Conservation (phyloP, 23 red algal species). For the Gracilariopsis chorda region DNA sequence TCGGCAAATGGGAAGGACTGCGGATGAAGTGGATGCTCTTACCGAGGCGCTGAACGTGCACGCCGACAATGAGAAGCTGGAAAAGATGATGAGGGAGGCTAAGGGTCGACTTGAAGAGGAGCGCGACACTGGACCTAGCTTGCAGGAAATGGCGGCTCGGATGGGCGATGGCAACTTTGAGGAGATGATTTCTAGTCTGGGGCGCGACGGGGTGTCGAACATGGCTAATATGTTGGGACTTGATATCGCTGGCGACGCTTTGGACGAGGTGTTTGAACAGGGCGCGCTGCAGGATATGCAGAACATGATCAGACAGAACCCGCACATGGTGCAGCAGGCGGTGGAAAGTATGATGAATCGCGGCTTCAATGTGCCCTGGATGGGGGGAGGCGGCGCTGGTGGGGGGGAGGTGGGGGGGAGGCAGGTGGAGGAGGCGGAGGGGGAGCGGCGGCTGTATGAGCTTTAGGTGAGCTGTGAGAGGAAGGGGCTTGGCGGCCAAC, state of each 20-base stretch:
- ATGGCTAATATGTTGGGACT: constrained; percentile 24
- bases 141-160: neutral
- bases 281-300: constrained; percentile 30
- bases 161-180: neutral
- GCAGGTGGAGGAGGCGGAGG: neutral
- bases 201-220: constrained; percentile 1
- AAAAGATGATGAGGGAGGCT: neutral
- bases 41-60: constrained; percentile 33
- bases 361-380: neutral
- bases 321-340: constrained; percentile 25
- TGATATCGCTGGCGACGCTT: neutral
- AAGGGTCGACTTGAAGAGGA: neutral
- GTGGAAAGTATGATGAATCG: constrained; percentile 2
- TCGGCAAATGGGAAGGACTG: constrained; percentile 54
- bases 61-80: constrained; percentile 6
- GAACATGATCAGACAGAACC: neutral
- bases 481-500: too few relatives aligned
- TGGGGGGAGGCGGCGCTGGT: neutral
- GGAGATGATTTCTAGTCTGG: constrained; percentile 10
- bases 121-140: neutral
- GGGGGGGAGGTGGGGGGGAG: neutral
- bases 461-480: too few relatives aligned
- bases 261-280: constrained; percentile 23
- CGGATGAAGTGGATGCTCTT: constrained; percentile 43
- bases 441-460: too few relatives aligned